Base-by-base conservation (phyloP, 2,329 filamentous ascomycete genomes). In the Microcyclosporella mali region DNA sequence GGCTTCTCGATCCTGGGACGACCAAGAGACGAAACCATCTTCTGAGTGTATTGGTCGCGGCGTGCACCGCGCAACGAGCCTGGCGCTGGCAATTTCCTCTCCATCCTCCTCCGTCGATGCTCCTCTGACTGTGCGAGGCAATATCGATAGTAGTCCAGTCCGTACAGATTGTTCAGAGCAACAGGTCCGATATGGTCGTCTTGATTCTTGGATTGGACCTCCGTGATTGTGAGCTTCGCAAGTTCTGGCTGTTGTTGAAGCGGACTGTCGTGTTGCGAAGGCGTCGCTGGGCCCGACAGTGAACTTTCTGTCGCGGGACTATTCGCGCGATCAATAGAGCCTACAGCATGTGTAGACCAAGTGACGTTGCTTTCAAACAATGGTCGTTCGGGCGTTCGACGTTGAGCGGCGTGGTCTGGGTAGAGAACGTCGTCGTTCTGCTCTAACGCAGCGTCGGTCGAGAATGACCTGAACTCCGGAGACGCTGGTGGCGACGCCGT, bases 401-500 rank as follows among this genome's bases (percentile, higher is more conserved):
- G 14, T 11, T 17, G 15, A 6, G 3, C 16, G 3, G 25, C 21
- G 32, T 45, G 37, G 35, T 47, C 50, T 11, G 50, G 47, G 29
- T 52, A 55, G 18, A 55, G 52, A 12, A 49, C 25, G 12, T 49
- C 47, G 38, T 55, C 52, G 38, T 45, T 35, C 33, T 47, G 39
- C 32, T 44, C 41, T 21, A 46, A 48, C 33, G 17, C 15, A 18
- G 31, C 11, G n/a, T 46, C 37, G 4, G 43, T 33, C n/a, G 40
- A 31, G 18, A 50, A 43, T 10, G 49, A 38, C 34, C 41, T 39
- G 37, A 52, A 52, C 17, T 45, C 43, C 29, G 52, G 52, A 41
- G 52, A 55, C 30, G 40, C 52, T 38, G 52, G 52, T 40, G 52
- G 50, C 37, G 50, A 53, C 31, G 42, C 42, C 33, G 41, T 36